Percentiles rank a stretch among this genome's conserved stretches.
phyloP scores from a whole-genome alignment of 1,284 basidiomycete genomes.

The Caloboletus firmus region DNA sequence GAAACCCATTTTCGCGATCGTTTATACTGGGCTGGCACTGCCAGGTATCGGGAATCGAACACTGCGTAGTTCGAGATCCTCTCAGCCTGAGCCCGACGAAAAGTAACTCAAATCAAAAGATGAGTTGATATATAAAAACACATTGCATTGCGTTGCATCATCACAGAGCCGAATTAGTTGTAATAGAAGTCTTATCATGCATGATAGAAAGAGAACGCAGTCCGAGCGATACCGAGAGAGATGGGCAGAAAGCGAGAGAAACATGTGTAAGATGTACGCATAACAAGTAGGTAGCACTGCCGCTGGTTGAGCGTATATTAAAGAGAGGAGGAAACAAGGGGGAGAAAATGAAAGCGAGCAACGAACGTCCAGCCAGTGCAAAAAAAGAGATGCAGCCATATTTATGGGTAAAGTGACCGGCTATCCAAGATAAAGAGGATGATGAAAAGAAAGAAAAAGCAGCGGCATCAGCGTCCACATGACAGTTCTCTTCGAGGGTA shows the following conservation, averaged over 20 bases:
- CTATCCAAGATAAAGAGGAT: not conserved
- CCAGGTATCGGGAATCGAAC: no score
- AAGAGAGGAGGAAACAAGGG: no score
- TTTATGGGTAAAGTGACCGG: not conserved
- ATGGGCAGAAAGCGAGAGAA: not conserved
- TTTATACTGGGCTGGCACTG: no score
- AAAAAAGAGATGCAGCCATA: not conserved
- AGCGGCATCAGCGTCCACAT: conserved; percentile 16
- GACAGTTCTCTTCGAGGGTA: conserved; percentile 13
- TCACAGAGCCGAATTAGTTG: conserved; percentile 6
- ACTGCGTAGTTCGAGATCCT: no score
- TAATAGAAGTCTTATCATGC: not conserved
- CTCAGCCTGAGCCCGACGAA: no score
- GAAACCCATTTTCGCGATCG: no score
- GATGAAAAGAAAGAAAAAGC: not conserved
- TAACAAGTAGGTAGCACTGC: conserved; percentile 1
- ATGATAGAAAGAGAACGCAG: not conserved
- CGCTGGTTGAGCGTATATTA: not conserved
- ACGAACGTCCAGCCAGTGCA: conserved; percentile 9
- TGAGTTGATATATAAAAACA: not conserved
- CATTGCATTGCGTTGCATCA: conserved; percentile 10
- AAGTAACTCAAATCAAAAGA: no score
- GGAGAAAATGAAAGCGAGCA: not conserved
- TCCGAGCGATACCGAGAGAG: conserved; percentile 18
- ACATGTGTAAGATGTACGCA: not conserved